Percentiles rank a stretch among this genome's conserved stretches.
Conservation (phyloP, 768 basidiomycete species). For the Pleurotus djamor region DNA sequence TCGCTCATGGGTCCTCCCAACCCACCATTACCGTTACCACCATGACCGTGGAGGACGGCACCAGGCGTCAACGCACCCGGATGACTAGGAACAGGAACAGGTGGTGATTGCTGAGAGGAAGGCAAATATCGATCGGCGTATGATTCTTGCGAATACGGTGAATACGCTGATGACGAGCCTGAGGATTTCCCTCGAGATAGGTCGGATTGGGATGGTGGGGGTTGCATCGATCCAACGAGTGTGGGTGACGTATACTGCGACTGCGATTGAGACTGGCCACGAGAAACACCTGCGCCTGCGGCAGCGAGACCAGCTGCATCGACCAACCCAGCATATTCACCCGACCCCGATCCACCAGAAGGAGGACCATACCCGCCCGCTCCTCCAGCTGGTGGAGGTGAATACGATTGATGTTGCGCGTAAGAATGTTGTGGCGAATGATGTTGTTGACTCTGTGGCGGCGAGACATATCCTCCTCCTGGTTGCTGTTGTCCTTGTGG, state of each 20-base stretch:
- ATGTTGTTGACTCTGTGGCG: background rate
- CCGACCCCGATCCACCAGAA: constrained; percentile 2
- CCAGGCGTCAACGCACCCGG: background rate
- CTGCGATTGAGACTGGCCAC: constrained; percentile 17
- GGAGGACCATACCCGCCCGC: background rate
- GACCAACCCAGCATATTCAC: constrained; percentile 14
- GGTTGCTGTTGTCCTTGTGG: background rate
- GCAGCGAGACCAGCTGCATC: constrained; percentile 21
- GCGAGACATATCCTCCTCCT: background rate
- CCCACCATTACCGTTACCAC: too few relatives aligned
- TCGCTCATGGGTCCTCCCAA: background rate
- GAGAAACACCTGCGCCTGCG: constrained; percentile 7
- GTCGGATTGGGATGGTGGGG: background rate
- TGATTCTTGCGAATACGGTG: background rate
- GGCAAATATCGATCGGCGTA: constrained; percentile 9
- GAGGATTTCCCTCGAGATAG: constrained; percentile 12
- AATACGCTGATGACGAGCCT: background rate
- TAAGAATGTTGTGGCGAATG: background rate
- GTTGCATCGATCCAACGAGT: background rate
- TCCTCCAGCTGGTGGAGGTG: background rate
- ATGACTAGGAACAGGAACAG: background rate
- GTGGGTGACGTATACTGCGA: background rate
- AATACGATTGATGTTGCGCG: background rate
- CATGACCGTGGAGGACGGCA: too few relatives aligned
- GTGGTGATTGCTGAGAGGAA: background rate